A percentile compares a stretch with the other conserved stretches of the same genome.
Evolutionary conservation across 225 moss, liverwort and hornwort species (phyloP).

Genomic region (Pseudisothecium myosuroides): DNA sequence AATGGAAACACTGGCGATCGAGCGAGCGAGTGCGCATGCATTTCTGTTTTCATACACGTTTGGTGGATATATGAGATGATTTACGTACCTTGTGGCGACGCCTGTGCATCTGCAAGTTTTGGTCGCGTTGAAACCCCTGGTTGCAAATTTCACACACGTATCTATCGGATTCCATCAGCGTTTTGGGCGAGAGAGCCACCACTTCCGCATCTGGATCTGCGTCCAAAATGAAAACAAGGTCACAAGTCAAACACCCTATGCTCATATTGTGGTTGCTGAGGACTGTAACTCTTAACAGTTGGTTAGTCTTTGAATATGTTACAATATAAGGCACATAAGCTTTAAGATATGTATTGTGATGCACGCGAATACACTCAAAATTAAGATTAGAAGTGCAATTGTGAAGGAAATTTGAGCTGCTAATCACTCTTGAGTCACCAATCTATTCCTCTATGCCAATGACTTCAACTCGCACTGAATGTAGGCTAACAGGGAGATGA

Average conservation of each 20-base stretch:
- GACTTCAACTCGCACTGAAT: neutral
- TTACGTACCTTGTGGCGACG: conserved; percentile 61
- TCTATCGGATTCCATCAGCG: conserved; percentile 75
- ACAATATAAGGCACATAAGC: neutral
- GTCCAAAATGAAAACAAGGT: neutral
- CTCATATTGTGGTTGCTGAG: neutral
- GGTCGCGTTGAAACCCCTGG: conserved; percentile 77
- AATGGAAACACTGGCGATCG: neutral
- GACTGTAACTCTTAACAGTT: neutral
- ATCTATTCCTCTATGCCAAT: neutral
- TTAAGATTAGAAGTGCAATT: neutral
- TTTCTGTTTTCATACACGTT: neutral
- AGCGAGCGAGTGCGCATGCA: neutral
- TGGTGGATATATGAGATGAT: neutral
- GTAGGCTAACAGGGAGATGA: neutral
- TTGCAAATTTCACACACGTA: conserved; percentile 81
- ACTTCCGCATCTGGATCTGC: conserved; percentile 81
- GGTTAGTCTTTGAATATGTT: neutral
- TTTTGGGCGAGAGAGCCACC: conserved; percentile 66
- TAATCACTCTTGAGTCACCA: neutral
- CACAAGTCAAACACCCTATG: neutral
- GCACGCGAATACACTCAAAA: neutral
- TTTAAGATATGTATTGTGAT: neutral
- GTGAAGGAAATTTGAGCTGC: neutral
- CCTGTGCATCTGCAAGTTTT: conserved; percentile 81